Conservation (phyloP, 2,329 filamentous ascomycete species). For the Cladosporium sp. region DNA sequence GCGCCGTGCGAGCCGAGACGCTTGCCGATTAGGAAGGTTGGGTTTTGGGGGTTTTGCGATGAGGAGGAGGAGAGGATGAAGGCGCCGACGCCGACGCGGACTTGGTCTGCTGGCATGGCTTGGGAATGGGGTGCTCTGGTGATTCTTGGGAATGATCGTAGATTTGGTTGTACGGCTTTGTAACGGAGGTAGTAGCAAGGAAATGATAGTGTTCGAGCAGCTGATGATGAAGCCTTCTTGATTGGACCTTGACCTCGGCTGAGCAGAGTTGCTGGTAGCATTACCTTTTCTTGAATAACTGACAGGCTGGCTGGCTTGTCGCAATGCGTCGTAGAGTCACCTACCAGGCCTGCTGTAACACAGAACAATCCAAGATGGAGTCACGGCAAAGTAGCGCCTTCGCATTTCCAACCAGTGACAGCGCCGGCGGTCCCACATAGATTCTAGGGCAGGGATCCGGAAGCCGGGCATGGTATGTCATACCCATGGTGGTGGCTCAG, state of each 20-base stretch:
- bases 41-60: conserved; percentile 26
- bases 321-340: background rate
- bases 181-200: background rate
- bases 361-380: background rate
- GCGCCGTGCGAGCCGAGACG: conserved; percentile 52
- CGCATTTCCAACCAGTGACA: background rate
- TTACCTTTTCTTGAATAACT: background rate
- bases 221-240: background rate
- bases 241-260: conserved; percentile 1
- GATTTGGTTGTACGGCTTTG: background rate
- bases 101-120: conserved; percentile 4
- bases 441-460: conserved; percentile 13
- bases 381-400: background rate
- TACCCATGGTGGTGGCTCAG: conserved; percentile 13
- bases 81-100: conserved; percentile 51
- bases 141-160: background rate
- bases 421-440: conserved; percentile 14
- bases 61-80: conserved; percentile 40
- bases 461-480: conserved; percentile 4
- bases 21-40: conserved; percentile 51
- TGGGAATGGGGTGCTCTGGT: background rate
- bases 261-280: background rate
- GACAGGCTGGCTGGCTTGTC: background rate
- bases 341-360: background rate
- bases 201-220: background rate